These are phyloP conservation scores for Obba rivulosa DNA, from an alignment of 768 basidiomycete species.

Conservation along the genomic window DNA sequence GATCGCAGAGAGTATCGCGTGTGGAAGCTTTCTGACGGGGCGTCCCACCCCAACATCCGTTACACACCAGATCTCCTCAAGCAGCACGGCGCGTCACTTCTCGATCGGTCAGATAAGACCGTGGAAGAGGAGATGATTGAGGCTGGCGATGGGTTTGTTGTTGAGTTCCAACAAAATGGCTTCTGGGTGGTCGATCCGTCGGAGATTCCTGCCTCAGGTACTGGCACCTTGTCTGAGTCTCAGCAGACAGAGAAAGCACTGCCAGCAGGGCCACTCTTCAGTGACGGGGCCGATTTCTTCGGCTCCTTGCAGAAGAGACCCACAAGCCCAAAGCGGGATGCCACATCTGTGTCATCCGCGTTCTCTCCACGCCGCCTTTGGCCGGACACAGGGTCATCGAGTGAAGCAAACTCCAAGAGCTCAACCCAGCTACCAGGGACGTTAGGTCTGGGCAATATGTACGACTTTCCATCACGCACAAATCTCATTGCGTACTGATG, in stretches of 20 bases:
- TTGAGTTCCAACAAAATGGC: constrained; percentile 63
- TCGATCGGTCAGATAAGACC: constrained; percentile 41
- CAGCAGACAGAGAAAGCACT: constrained; percentile 4
- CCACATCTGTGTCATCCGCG: constrained; percentile 5
- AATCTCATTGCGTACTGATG: constrained; percentile 8
- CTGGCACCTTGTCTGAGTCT: not conserved
- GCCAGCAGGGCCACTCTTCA: constrained; percentile 37
- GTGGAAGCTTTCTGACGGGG: constrained; percentile 48
- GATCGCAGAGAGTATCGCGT: constrained; percentile 39
- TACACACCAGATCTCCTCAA: constrained; percentile 9
- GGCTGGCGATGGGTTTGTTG: constrained; percentile 63
- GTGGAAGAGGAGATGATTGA: constrained; percentile 56
- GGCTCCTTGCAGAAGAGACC: constrained; percentile 14
- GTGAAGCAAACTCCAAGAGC: constrained; percentile 26
- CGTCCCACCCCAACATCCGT: constrained; percentile 9
- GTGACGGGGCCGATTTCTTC: constrained; percentile 51
- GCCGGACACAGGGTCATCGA: no score
- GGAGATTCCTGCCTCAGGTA: not conserved
- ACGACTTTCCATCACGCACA: constrained; percentile 26
- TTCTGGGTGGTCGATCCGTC: constrained; percentile 50
- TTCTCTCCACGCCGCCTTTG: no score
- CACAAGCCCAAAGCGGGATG: constrained; percentile 4
- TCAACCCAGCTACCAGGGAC: constrained; percentile 59
- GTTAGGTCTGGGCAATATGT: constrained; percentile 87
- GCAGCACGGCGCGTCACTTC: constrained; percentile 31